Conservation (phyloP, 2,329 filamentous ascomycete species). For the Nannizziopsis barbatae region DNA sequence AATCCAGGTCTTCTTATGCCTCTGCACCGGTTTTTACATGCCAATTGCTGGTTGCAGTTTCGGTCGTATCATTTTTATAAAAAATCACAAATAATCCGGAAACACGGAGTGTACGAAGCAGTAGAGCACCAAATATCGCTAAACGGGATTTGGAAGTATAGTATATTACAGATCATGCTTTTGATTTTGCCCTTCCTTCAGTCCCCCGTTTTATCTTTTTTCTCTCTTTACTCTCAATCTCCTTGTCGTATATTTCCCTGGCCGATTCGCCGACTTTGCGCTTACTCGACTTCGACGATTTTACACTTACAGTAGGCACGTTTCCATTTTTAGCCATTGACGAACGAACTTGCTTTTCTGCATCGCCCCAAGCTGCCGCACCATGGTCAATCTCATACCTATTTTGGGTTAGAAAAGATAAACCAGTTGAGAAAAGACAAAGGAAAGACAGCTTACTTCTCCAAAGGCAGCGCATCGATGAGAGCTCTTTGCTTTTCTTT, state of each 20-base stretch:
- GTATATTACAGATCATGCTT: neutral
- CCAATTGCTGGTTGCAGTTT: too few species aligned
- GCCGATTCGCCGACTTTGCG: slow-evolving; percentile 55
- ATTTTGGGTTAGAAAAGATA: slow-evolving; percentile 15
- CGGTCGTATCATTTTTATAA: too few species aligned
- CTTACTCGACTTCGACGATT: slow-evolving; percentile 59
- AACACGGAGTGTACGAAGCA: too few species aligned
- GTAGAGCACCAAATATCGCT: too few species aligned
- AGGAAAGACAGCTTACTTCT: slow-evolving; percentile 51
- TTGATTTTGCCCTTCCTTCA: slow-evolving; percentile 26
- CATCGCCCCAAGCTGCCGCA: slow-evolving; percentile 44
- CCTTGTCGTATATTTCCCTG: slow-evolving; percentile 38
- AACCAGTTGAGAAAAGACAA: slow-evolving; percentile 11
- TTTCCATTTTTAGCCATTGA: slow-evolving; percentile 43
- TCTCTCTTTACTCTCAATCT: slow-evolving; percentile 33
- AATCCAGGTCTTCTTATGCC: too few species aligned
- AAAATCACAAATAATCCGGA: too few species aligned
- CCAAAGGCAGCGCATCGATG: slow-evolving; percentile 80
- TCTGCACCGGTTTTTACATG: too few species aligned
- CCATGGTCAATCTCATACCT: slow-evolving; percentile 39
- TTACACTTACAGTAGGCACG: slow-evolving; percentile 57
- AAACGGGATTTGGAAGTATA: neutral
- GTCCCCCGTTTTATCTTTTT: slow-evolving; percentile 38
- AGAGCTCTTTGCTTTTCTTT: slow-evolving; percentile 73
- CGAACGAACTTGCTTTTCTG: slow-evolving; percentile 61